These are phyloP conservation scores for Nicotiana otophora DNA, from an alignment of 257 asterid genomes.

Conservation along the genomic window DNA sequence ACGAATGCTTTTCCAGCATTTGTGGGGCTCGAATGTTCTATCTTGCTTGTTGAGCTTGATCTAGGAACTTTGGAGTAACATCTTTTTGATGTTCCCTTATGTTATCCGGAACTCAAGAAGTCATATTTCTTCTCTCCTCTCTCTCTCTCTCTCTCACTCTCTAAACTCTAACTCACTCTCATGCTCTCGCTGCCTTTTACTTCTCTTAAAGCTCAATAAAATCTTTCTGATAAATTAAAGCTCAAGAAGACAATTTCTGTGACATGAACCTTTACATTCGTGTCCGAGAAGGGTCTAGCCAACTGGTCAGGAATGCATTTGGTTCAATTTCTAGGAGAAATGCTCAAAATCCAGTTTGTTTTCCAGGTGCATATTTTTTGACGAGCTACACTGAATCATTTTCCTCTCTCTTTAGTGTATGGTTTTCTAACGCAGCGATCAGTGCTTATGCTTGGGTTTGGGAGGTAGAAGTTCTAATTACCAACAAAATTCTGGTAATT, in stretches of 20 bases:
- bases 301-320: background rate
- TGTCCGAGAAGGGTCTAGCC: background rate
- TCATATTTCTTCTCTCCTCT: background rate
- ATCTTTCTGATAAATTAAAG: no score
- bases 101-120: background rate
- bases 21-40: background rate
- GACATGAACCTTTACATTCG: background rate
- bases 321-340: background rate
- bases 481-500: background rate
- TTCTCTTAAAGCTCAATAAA: background rate
- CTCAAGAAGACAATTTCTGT: background rate
- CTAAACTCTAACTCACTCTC: background rate
- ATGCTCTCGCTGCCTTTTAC: background rate
- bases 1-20: background rate
- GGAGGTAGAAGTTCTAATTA: background rate
- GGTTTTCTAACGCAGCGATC: background rate
- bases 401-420: background rate
- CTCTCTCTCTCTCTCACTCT: no score
- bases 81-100: background rate
- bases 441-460: background rate
- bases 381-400: background rate
- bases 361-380: background rate
- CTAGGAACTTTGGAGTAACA: background rate
- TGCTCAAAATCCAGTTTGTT: background rate
- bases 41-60: no score